Evolutionary conservation across 2,329 filamentous ascomycete genomes (phyloP).

Genomic region (Xylaria sp.): DNA sequence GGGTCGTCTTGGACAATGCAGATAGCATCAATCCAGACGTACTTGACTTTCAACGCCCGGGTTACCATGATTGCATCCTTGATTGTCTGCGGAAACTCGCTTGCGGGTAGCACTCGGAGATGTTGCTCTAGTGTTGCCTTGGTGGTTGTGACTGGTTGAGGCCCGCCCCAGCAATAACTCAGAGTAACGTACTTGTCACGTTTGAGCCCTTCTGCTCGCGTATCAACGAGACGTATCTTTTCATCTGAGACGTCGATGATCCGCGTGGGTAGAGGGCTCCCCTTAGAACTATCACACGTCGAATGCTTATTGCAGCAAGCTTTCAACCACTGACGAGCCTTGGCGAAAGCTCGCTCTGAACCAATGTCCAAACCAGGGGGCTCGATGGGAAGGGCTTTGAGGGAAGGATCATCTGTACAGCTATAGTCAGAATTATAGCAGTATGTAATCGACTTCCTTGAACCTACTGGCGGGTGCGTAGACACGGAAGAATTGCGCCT

Average conservation of each 20-base stretch:
- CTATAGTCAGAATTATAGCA: not conserved
- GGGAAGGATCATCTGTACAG: conserved; percentile 10
- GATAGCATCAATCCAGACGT: conserved; percentile 15
- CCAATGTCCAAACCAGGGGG: conserved; percentile 14
- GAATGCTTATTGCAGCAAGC: conserved; percentile 14
- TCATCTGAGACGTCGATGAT: conserved; percentile 15
- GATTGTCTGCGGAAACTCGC: conserved; percentile 13
- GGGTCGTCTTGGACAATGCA: conserved; percentile 17
- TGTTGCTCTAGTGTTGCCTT: conserved; percentile 13
- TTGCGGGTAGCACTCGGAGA: not conserved
- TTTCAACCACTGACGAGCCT: conserved; percentile 16
- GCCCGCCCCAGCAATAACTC: no score
- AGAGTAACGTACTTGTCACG: conserved; percentile 6
- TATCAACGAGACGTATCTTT: conserved; percentile 13
- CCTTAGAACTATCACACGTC: not conserved
- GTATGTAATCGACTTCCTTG: not conserved
- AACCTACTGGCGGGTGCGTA: conserved; percentile 8
- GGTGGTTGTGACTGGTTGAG: conserved; percentile 12
- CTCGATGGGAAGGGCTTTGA: conserved; percentile 9
- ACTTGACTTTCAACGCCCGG: conserved; percentile 12
- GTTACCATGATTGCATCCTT: conserved; percentile 14
- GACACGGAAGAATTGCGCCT: conserved; percentile 5
- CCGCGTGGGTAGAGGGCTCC: conserved; percentile 3
- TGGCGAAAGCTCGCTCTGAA: conserved; percentile 13
- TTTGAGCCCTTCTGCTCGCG: conserved; percentile 13